phyloP scores from a whole-genome alignment of 192 early-diverging fungal species.

The Blastocladiella britannica region DNA sequence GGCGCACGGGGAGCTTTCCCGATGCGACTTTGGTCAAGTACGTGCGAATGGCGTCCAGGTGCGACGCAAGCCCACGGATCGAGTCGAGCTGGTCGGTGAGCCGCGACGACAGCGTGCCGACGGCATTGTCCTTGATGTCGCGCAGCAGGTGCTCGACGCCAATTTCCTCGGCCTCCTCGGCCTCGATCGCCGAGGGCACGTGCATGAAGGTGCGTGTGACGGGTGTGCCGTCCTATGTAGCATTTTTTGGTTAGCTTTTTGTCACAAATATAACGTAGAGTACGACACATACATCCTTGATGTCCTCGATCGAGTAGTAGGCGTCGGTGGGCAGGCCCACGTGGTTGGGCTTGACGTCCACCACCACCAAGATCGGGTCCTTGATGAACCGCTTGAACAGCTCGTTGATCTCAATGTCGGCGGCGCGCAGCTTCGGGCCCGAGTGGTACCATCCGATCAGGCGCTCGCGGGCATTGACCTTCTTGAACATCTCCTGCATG shows the following conservation, averaged over 20 bases:
- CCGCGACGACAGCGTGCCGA: conserved; percentile 82
- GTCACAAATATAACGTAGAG: not conserved
- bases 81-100: conserved; percentile 81
- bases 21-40: conserved; percentile 78
- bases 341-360: conserved; percentile 86
- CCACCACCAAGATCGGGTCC: conserved; percentile 91
- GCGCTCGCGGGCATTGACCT: conserved; percentile 93
- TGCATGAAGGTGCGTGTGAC: conserved; percentile 95
- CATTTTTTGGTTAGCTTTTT: not conserved
- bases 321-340: conserved; percentile 89
- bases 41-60: conserved; percentile 65
- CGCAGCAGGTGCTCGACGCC: conserved; percentile 95
- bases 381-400: conserved; percentile 86
- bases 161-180: conserved; percentile 99
- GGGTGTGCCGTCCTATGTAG: conserved; percentile 71
- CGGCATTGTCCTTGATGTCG: conserved; percentile 95
- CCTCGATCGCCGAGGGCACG: conserved; percentile 83
- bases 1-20: conserved; percentile 74
- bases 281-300: conserved; percentile 60
- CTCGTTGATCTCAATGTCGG: conserved; percentile 95
- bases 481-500: conserved; percentile 99
- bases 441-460: conserved; percentile 91
- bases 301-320: conserved; percentile 93
- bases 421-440: conserved; percentile 88
- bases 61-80: conserved; percentile 64